Conservation (phyloP, 1,284 basidiomycete species). For the Sanghuangporus baumii region DNA sequence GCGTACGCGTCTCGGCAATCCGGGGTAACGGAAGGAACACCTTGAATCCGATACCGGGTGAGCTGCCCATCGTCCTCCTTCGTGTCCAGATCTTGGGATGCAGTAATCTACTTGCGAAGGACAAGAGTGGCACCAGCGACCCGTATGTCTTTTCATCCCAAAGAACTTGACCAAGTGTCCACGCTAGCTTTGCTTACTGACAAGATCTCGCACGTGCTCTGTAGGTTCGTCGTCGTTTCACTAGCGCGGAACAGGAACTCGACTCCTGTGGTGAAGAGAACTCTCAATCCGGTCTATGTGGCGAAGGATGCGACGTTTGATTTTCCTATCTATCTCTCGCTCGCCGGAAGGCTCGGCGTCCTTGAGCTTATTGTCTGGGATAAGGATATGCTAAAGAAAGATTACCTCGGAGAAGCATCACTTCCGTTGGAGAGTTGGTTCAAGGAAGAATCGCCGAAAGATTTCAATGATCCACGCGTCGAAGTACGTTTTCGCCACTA, state of each 20-base stretch:
- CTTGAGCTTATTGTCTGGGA: conserved; percentile 92
- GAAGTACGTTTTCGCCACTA: conserved; percentile 35
- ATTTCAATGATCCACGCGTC: conserved; percentile 54
- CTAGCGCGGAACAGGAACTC: conserved; percentile 61
- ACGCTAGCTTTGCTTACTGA: not conserved
- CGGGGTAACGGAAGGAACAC: conserved; percentile 33
- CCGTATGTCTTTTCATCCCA: conserved; percentile 45
- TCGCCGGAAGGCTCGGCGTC: conserved; percentile 67
- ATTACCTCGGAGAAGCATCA: conserved; percentile 88
- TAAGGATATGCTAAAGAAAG: conserved; percentile 83
- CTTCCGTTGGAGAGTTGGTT: conserved; percentile 83
- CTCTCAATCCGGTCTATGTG: conserved; percentile 69
- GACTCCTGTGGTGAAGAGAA: conserved; percentile 79
- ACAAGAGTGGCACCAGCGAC: conserved; percentile 63
- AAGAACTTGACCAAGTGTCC: not conserved
- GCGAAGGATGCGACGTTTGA: conserved; percentile 80
- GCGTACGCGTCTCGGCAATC: conserved; percentile 33
- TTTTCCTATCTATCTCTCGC: conserved; percentile 74
- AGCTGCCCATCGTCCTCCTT: conserved; percentile 59
- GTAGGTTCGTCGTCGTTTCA: conserved; percentile 69
- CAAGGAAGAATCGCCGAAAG: conserved; percentile 36
- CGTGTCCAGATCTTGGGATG: conserved; percentile 64
- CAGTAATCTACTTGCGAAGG: conserved; percentile 53
- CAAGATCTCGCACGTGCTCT: not conserved
- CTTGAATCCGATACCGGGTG: conserved; percentile 52